Base-by-base conservation (phyloP, 208 protist genomes). In the Sergeia podlipaevii region DNA sequence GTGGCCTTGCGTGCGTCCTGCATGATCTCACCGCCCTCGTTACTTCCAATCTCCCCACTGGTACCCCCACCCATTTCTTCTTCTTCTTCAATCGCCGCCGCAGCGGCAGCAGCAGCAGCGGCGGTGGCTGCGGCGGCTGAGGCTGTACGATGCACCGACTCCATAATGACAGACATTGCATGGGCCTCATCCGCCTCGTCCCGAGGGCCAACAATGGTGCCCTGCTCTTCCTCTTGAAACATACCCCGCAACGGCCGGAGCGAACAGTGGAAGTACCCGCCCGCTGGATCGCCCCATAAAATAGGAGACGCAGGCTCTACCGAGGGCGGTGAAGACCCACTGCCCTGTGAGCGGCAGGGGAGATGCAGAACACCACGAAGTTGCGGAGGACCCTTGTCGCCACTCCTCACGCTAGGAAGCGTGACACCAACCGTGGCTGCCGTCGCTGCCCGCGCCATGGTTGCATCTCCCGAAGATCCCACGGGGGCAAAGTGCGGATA, bases 221-320 rank as follows among this genome's bases (percentile, higher is more conserved):
- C 70, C 10, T n/a, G 47, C 60, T 78, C 71, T 47, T 73, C 71
- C 18, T 38, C 50, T 26, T 51, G 60, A 1, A 78, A 18, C 13
- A 56, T 18, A 13, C 71, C 60, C 4, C 54, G 60, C 47, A 78
- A 32, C 2, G 71, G 65, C 2, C 71, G 54, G 38, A 78, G 54
- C 1, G 58, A 59, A 11, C 53, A 61, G 28, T 70, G 70, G 46
- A 77, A 26, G 32, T 50, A 43, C 20, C 47, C 39, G 11, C 45
- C 48, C 11, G 7, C 11, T 29, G 28, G 0, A 45, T 29, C 24
- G 46, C 33, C 6, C 8, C 28, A 5, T 42, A 4, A 4, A 8
- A 36, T 27, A 8, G 29, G 4, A 54, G 32, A 4, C 48, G 48
- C 21, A 37, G 53, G 17, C 38, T 17, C 4, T 32, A 27, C 10